phyloP scores from a whole-genome alignment of 1,139 yeast species.

The Taphrina populina region DNA sequence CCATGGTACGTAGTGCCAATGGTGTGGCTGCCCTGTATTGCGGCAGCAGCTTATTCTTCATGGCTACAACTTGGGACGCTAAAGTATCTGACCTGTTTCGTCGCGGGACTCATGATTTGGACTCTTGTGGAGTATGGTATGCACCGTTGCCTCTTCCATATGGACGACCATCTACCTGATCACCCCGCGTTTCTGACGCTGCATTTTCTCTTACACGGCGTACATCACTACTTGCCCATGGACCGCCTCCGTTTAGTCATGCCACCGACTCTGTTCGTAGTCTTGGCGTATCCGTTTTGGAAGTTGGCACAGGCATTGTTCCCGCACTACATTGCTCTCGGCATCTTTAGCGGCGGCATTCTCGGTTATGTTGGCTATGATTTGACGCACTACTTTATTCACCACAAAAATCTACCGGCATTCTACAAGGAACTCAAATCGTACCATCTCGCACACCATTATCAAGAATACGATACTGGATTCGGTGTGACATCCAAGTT shows the following conservation, averaged over 20 bases:
- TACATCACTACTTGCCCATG: conserved; percentile 97
- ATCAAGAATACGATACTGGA: conserved; percentile 92
- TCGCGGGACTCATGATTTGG: conserved; percentile 80
- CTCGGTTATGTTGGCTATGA: conserved; percentile 91
- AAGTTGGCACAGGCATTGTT: conserved; percentile 58
- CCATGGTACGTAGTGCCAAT: conserved; percentile 84
- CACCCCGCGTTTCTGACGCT: conserved; percentile 69
- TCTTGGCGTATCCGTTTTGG: conserved; percentile 60
- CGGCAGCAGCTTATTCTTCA: conserved; percentile 51
- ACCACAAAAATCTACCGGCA: conserved; percentile 71
- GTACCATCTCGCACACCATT: conserved; percentile 88
- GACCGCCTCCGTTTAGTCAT: conserved; percentile 86
- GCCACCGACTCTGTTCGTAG: conserved; percentile 83
- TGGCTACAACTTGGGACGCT: conserved; percentile 41
- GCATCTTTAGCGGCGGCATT: conserved; percentile 89
- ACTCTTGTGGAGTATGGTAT: conserved; percentile 80
- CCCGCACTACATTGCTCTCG: conserved; percentile 54
- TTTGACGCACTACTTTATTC: conserved; percentile 83
- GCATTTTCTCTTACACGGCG: conserved; percentile 90
- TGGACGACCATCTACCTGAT: conserved; percentile 82
- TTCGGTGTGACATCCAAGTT: conserved; percentile 91
- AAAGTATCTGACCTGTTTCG: conserved; percentile 46
- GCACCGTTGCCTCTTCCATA: conserved; percentile 90
- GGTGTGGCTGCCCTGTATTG: conserved; percentile 81
- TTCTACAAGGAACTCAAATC: conserved; percentile 76